Percentiles rank a stretch among this genome's conserved stretches.
Evolutionary conservation across 805 yeast genomes (phyloP).

Genomic region (Pachysolen tannophilus): DNA sequence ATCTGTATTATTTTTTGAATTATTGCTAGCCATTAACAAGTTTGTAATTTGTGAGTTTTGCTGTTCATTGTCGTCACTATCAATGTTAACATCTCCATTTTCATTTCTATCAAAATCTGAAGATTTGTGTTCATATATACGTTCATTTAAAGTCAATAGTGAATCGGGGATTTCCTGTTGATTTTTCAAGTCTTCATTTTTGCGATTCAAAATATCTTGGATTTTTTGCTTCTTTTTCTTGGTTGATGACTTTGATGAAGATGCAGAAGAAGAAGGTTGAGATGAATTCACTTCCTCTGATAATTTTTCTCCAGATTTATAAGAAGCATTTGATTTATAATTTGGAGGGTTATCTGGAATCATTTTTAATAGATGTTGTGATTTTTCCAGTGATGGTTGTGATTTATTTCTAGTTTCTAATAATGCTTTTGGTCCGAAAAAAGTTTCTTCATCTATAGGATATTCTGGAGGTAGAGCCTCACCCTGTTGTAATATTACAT

Average conservation of each 20-base stretch:
- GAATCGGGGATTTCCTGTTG: constrained; percentile 8
- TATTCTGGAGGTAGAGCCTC: constrained; percentile 67
- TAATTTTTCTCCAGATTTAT: constrained; percentile 1
- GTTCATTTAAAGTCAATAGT: constrained; percentile 6
- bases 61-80: neutral
- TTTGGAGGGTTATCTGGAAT: constrained; percentile 9
- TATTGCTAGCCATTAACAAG: too few species aligned
- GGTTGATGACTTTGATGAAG: neutral
- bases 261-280: neutral
- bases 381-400: neutral
- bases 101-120: constrained; percentile 7
- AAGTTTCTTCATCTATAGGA: constrained; percentile 54
- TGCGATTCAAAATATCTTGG: constrained; percentile 1
- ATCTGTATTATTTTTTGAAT: too few species aligned
- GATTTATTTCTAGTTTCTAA: constrained; percentile 1
- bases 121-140: constrained; percentile 8
- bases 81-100: neutral
- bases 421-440: constrained; percentile 38
- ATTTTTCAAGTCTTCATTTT: constrained; percentile 1
- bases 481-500: constrained; percentile 59
- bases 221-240: constrained; percentile 2
- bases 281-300: neutral
- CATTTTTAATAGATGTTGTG: neutral
- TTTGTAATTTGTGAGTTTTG: constrained; percentile 4
- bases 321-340: constrained; percentile 5